Evolutionary conservation across 352 stramenopile species (phyloP), one percentile per base, ranked within the genome.

Genomic region (Globisporangium middletonii): DNA sequence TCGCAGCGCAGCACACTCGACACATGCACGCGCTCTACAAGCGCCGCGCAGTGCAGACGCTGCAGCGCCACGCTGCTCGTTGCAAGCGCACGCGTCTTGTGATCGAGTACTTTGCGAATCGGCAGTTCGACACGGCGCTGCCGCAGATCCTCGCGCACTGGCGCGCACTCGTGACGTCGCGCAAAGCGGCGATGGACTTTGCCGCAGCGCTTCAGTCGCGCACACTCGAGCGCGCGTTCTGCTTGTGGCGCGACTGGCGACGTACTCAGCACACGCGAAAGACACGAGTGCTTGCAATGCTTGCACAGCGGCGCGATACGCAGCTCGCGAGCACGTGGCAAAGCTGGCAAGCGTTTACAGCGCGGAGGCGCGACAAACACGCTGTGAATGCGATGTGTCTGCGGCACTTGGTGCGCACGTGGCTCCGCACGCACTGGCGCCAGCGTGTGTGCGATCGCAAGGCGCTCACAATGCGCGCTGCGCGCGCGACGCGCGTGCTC

Each of bases 31-130:
- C 18, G 23, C 47, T 57, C 55, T 41, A 12, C 4, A 51, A 73
- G 9, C 57, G 52, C 54, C 63, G 70, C 4, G 62, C 57, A 11
- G 0, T 75, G 1, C 44, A 26, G 16, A 41, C 26, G 0, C 47
- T 82, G 0, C 6, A 18, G 53, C 1, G 2, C 0, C 16, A 68
- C 37, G 60, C 65, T 3, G 28, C 60, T 27, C 42, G 60, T 3
- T 23, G 46, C 6, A 80, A 83, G 37, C 59, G 71, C 23, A 55
- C 49, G 12, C 66, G 62, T 13, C 53, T 83, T 0, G 66, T 73
- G n/a, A 44, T 83, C 4, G 66, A 71, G 37, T 76, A 80, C 38
- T 78, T 77, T 19, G 18, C 28, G 0, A 80, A 80, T 55, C 63
- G 65, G 6, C 51, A 30, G 0, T 70, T 69, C 4, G 65, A 80